Conservation (phyloP, 192 early-diverging fungal species). For the Spizellomyces punctatus region DNA sequence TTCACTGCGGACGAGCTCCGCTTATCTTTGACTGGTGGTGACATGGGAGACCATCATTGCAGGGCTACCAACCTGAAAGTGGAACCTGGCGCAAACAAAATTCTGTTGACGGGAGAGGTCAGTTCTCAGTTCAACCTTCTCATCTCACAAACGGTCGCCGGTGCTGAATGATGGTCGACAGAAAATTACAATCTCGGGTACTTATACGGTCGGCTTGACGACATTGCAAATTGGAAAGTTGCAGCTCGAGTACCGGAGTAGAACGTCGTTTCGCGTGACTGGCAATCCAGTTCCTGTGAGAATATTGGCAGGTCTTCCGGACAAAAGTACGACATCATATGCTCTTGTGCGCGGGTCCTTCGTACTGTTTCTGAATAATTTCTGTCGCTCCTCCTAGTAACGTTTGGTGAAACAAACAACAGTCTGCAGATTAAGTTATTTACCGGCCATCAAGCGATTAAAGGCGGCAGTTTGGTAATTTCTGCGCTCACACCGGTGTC, state of each 20-base stretch:
- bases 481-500: neutral
- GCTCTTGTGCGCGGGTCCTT: slow-evolving; percentile 25
- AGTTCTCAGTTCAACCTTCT: neutral
- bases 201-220: slow-evolving; percentile 59
- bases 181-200: slow-evolving; percentile 54
- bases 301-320: slow-evolving; percentile 22
- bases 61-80: slow-evolving; percentile 41
- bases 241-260: slow-evolving; percentile 24
- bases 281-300: slow-evolving; percentile 29
- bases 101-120: slow-evolving; percentile 18
- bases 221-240: slow-evolving; percentile 62
- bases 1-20: slow-evolving; percentile 4
- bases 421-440: slow-evolving; percentile 11
- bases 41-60: slow-evolving; percentile 38
- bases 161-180: neutral
- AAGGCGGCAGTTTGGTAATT: slow-evolving; percentile 15
- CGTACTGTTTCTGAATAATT: slow-evolving; percentile 15
- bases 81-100: neutral
- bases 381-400: slow-evolving; percentile 4
- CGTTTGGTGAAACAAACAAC: neutral
- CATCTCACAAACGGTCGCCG: neutral
- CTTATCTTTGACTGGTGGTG: slow-evolving; percentile 31
- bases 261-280: slow-evolving; percentile 40
- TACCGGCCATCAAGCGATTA: slow-evolving; percentile 1
- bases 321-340: slow-evolving; percentile 22